Evolutionary conservation across 495 filamentous ascomycete genomes (phyloP), one percentile per base, ranked within the genome.

Genomic region (Cenococcum geophilum): DNA sequence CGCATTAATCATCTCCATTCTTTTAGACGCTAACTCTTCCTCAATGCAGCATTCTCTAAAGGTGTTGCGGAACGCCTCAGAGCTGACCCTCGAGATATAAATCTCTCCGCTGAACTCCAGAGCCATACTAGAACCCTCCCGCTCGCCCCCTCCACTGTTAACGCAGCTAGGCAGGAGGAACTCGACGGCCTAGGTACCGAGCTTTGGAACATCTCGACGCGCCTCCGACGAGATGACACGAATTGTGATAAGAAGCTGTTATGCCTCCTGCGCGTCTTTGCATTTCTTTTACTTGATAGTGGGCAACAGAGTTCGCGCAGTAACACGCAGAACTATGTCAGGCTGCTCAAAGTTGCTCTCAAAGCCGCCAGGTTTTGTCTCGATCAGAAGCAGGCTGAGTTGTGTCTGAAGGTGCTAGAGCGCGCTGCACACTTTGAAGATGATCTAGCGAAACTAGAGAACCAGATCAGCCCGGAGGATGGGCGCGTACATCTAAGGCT

Each of bases 141-240:
- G 1, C 62, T 64, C 52, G 37, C 47, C 20, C 48, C 55, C 55
- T 66, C 65, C 1, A 56, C 66, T 12, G 53, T 54, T 12, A 37
- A 53, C 5, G 63, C 47, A 55, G 69, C 63, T 11, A 70, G 71
- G 18, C 70, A 70, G 57, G 65, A 68, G 25, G 80, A 82, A 37
- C 73, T 85, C n/a, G 83, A 87, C 52, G 64, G 55, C 22, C 62
- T 72, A 11, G 86, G 80, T 1, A 81, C 77, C 6, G 74, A 73
- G 34, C 70, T 91, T 22, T 91, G 87, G 87, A 91, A 92, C 65
- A 64, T 83, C 18, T 81, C 83, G 56, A 84, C 82, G 4, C 77
- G 80, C 9, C 65, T 85, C 23, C 70, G 67, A 34, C 69, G 73
- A 21, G 63, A 70, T 16, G 64, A 37, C 9, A 58, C 9, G 36